These are phyloP conservation scores for Sisymbrium altissimum DNA, from an alignment of 345 rosid genomes.

Conservation along the genomic window DNA sequence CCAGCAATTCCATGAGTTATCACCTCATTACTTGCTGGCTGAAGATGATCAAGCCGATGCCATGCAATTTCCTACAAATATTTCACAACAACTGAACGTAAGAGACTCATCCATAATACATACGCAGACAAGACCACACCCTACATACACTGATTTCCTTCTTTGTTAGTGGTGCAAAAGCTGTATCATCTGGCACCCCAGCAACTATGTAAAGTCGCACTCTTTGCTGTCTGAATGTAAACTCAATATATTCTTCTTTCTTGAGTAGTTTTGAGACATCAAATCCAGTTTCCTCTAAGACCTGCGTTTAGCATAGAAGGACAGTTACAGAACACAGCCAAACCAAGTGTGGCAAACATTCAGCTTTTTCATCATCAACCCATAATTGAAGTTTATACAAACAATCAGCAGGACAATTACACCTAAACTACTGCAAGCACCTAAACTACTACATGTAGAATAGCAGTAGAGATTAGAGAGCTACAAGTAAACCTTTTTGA, in stretches of 20 bases:
- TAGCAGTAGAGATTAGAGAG: too few species aligned
- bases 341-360: background rate
- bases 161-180: slow-evolving; percentile 94
- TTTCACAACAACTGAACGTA: slow-evolving; percentile 6
- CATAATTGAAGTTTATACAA: slow-evolving; percentile 3
- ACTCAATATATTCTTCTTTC: slow-evolving; percentile 80
- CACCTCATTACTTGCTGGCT: slow-evolving; percentile 65
- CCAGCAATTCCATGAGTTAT: slow-evolving; percentile 86
- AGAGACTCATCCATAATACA: slow-evolving; percentile 7
- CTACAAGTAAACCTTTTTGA: slow-evolving; percentile 1
- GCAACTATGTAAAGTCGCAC: slow-evolving; percentile 89
- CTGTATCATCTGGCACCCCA: slow-evolving; percentile 85
- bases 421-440: too few species aligned
- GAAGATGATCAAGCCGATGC: slow-evolving; percentile 89
- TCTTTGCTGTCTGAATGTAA: slow-evolving; percentile 89
- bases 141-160: slow-evolving; percentile 96
- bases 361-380: background rate
- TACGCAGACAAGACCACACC: slow-evolving; percentile 5
- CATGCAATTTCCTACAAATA: slow-evolving; percentile 87
- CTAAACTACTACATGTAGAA: too few species aligned
- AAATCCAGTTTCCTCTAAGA: slow-evolving; percentile 93
- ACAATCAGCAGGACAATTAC: background rate
- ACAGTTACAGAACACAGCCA: background rate
- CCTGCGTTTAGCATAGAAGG: slow-evolving; percentile 46
- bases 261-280: slow-evolving; percentile 80